Percentiles rank a stretch among this genome's conserved stretches.
Conservation (phyloP, 805 yeast genomes). For the Lipomyces starkeyi region DNA sequence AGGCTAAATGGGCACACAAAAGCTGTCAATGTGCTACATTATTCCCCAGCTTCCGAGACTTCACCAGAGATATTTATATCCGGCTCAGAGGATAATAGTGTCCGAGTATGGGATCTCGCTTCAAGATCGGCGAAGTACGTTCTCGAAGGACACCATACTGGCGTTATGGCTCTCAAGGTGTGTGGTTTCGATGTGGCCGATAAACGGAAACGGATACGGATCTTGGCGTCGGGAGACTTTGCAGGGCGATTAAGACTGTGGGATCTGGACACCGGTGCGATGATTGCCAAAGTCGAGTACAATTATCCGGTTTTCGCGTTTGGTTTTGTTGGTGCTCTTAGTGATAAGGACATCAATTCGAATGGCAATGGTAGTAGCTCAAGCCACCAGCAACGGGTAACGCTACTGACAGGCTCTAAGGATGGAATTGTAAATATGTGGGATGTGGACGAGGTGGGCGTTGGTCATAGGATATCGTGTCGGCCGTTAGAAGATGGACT, state of each 20-base stretch:
- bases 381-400: neutral
- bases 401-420: constrained; percentile 30
- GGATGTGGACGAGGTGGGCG: constrained; percentile 10
- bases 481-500: constrained; percentile 8
- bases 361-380: neutral
- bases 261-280: constrained; percentile 27
- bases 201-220: neutral
- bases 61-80: constrained; percentile 20
- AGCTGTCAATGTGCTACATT: constrained; percentile 25
- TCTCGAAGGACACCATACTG: constrained; percentile 28
- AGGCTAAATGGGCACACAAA: constrained; percentile 24
- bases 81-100: constrained; percentile 29
- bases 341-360: neutral
- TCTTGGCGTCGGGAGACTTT: constrained; percentile 30
- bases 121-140: constrained; percentile 11
- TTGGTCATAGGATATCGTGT: constrained; percentile 9
- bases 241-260: constrained; percentile 29
- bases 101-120: constrained; percentile 28
- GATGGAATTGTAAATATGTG: constrained; percentile 31
- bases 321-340: constrained; percentile 13
- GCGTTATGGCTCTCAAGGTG: constrained; percentile 24
- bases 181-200: neutral
- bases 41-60: neutral
- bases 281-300: constrained; percentile 28
- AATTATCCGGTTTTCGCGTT: constrained; percentile 31